phyloP scores from a whole-genome alignment of 768 basidiomycete species.

The Lactifluus subvellereus region DNA sequence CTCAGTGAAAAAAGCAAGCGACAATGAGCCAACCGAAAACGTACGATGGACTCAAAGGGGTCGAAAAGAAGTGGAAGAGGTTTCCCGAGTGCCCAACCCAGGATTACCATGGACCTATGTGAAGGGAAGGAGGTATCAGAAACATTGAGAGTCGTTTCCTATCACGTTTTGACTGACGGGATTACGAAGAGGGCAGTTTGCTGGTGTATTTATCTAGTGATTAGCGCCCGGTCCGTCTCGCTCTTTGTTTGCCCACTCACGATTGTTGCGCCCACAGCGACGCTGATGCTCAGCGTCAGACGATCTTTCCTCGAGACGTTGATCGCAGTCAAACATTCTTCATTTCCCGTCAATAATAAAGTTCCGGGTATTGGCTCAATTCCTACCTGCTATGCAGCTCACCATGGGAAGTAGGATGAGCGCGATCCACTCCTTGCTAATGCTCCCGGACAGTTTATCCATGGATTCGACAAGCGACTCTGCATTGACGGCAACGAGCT shows the following conservation, averaged over 20 bases:
- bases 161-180: constrained; percentile 37
- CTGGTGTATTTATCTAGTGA: constrained; percentile 33
- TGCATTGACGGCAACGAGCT: constrained; percentile 56
- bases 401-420: constrained; percentile 85
- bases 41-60: constrained; percentile 67
- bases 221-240: not conserved
- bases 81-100: constrained; percentile 79
- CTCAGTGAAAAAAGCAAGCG: not conserved
- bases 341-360: constrained; percentile 8
- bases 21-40: not conserved
- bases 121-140: not conserved
- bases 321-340: constrained; percentile 85
- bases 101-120: constrained; percentile 60
- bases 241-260: constrained; percentile 36
- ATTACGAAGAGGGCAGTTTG: constrained; percentile 71
- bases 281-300: constrained; percentile 75
- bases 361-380: not conserved
- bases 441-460: constrained; percentile 60
- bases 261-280: constrained; percentile 75
- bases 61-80: constrained; percentile 81
- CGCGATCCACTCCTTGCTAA: constrained; percentile 86
- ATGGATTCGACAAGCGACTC: constrained; percentile 80
- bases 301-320: constrained; percentile 85
- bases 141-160: not conserved
- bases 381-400: constrained; percentile 66